Base-by-base conservation (phyloP, 257 asterid species). In the Coffea canephora region DNA sequence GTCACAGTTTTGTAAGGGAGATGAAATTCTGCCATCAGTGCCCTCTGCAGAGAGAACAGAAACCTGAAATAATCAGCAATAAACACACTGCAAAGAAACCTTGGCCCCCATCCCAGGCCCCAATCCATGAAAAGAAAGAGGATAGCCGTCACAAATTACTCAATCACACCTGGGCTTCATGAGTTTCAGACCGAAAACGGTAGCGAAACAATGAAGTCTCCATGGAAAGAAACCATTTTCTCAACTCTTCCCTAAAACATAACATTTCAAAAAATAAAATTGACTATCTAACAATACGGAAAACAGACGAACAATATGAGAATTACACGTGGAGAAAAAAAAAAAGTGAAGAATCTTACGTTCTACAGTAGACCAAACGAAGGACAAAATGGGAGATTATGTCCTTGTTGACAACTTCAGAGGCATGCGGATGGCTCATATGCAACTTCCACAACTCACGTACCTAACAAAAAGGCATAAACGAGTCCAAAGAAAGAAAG, bases 311-410 rank as follows among this genome's bases (percentile, higher is more conserved):
- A 54, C 3, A 74, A 0, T 74, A 36, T 14, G 3, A 41, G 50
- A 46, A 61, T 61, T 39, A 62, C 48, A 12, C 4, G 21, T 55
- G 48, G 0, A 39, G 45, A 45, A 2, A 64, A 46, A 46, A 21
- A 39, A 31, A 52, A 2, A 31, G 34, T 6, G 39, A 16, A 65
- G 78, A 76, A 69, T 36, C 89, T 86, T 87, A 95, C 99, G 94
- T 92, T 86, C 99, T 91, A 83, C 99, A 96, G 87, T 92, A 96
- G 67, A 92, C 97, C 21, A 96, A 97, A 66, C 99, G 94, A 80
- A 96, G 85, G 78, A 92, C 99, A 85, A 94, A 96, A 81, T 96
- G 99, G 65, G 99, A 95, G 84, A 92, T 89, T 81, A 92, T 82
- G 80, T 96, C 99, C 91, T 92, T 96, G 81, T 92, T 89, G 69